Conservation (phyloP, 1,284 basidiomycete species). For the Fomitopsis palustris region DNA sequence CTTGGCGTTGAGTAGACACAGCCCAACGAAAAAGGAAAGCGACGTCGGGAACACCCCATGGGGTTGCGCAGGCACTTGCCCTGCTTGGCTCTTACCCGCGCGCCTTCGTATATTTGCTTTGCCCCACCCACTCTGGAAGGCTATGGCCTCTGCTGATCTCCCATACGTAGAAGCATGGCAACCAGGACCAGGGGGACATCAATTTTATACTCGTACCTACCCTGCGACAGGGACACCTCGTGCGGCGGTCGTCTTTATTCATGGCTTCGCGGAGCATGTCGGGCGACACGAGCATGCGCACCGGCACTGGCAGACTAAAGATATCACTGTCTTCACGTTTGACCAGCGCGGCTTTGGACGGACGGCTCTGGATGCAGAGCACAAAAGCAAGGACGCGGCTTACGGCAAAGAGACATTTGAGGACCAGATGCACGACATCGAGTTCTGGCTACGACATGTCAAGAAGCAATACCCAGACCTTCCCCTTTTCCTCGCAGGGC, state of each 20-base stretch:
- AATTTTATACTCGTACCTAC: slow-evolving; percentile 42
- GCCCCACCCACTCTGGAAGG: too few relatives aligned
- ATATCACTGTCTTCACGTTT: slow-evolving; percentile 69
- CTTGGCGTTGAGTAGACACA: too few relatives aligned
- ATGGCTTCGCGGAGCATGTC: slow-evolving; percentile 82
- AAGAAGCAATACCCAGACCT: slow-evolving; percentile 42
- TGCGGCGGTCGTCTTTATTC: slow-evolving; percentile 75
- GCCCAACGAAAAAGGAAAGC: too few relatives aligned
- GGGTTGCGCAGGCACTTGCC: not conserved
- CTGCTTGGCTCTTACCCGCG: too few relatives aligned
- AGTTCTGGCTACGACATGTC: slow-evolving; percentile 59
- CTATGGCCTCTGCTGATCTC: not conserved
- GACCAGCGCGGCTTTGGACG: slow-evolving; percentile 88
- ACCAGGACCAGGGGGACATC: slow-evolving; percentile 34
- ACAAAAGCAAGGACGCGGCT: slow-evolving; percentile 42
- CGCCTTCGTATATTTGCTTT: too few relatives aligned
- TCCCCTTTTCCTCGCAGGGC: slow-evolving; percentile 75
- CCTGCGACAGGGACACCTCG: slow-evolving; percentile 33
- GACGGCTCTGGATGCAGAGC: slow-evolving; percentile 59
- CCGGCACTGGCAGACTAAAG: slow-evolving; percentile 48
- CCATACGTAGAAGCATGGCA: slow-evolving; percentile 31
- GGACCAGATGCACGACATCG: slow-evolving; percentile 68
- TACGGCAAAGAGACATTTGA: slow-evolving; percentile 72
- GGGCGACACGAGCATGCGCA: slow-evolving; percentile 76
- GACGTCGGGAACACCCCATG: too few relatives aligned